These are phyloP conservation scores for Volvox reticuliferus DNA, from an alignment of 139 green algal genomes.

Conservation along the genomic window DNA sequence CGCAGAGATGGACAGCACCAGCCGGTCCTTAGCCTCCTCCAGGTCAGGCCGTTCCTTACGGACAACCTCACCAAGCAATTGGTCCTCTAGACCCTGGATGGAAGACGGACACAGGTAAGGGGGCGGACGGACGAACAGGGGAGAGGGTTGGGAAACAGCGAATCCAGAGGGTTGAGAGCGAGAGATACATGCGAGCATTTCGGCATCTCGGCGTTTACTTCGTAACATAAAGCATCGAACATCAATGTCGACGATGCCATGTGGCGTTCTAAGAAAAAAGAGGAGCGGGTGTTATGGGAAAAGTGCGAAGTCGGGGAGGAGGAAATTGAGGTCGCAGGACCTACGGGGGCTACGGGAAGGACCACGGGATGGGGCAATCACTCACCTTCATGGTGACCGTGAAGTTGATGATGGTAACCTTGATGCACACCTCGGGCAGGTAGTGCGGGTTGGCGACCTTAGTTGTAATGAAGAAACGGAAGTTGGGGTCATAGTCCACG, in stretches of 20 bases:
- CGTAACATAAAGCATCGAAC: too few relatives aligned
- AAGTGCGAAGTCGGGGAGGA: too few relatives aligned
- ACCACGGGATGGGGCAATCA: too few relatives aligned
- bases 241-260: too few relatives aligned
- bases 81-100: constrained; percentile 84
- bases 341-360: too few relatives aligned
- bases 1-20: constrained; percentile 84
- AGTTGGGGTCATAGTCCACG: constrained; percentile 86
- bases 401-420: constrained; percentile 92
- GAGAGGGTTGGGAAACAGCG: neutral
- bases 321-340: too few relatives aligned
- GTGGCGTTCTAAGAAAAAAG: too few relatives aligned
- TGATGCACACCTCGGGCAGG: constrained; percentile 89
- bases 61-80: constrained; percentile 90
- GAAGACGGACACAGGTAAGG: neutral
- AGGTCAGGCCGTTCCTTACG: constrained; percentile 83
- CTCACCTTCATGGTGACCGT: constrained; percentile 69
- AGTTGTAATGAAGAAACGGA: constrained; percentile 83
- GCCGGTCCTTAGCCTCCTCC: constrained; percentile 78
- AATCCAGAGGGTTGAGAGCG: too few relatives aligned
- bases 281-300: too few relatives aligned
- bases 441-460: constrained; percentile 89
- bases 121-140: neutral
- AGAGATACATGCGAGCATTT: too few relatives aligned
- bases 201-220: too few relatives aligned